Percentiles rank a stretch among this genome's conserved stretches.
Evolutionary conservation across 208 protist genomes (phyloP).

Genomic region (Jaenimonas drosophilae): DNA sequence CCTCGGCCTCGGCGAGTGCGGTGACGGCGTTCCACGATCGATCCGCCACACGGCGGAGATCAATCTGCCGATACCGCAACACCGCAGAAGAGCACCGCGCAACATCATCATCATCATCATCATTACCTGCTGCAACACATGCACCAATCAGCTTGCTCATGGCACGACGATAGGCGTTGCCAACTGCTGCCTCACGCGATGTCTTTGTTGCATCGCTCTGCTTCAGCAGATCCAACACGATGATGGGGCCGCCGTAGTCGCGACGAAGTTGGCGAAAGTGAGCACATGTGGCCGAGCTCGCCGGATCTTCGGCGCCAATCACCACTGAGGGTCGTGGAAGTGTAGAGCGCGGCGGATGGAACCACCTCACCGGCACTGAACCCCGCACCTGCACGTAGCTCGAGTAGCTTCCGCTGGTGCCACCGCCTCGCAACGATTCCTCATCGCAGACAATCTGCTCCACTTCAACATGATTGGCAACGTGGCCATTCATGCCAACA

Average conservation of each 20-base stretch:
- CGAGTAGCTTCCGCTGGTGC: constrained; percentile 14
- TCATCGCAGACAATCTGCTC: constrained; percentile 83
- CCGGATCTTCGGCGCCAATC: constrained; percentile 20
- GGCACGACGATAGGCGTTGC: constrained; percentile 48
- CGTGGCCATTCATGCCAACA: constrained; percentile 67
- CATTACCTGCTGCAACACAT: too few species aligned
- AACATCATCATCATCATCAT: too few species aligned
- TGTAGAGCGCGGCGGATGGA: constrained; percentile 39
- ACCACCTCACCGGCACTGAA: constrained; percentile 81
- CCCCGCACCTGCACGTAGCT: constrained; percentile 81
- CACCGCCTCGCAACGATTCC: constrained; percentile 10
- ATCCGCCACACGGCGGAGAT: constrained; percentile 59
- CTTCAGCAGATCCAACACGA: constrained; percentile 91
- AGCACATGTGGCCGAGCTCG: constrained; percentile 44
- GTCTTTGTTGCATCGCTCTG: constrained; percentile 80
- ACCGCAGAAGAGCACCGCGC: too few species aligned
- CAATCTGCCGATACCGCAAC: constrained; percentile 72
- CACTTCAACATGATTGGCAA: constrained; percentile 85
- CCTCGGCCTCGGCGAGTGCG: constrained; percentile 30
- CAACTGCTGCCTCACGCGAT: constrained; percentile 73
- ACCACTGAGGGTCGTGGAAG: constrained; percentile 86
- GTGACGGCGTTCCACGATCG: constrained; percentile 69
- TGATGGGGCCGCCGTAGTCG: constrained; percentile 86
- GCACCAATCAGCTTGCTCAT: constrained; percentile 48
- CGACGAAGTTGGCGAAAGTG: constrained; percentile 91